Base-by-base conservation (phyloP, 2,329 filamentous ascomycete species). In the Fusarium dlaminii region DNA sequence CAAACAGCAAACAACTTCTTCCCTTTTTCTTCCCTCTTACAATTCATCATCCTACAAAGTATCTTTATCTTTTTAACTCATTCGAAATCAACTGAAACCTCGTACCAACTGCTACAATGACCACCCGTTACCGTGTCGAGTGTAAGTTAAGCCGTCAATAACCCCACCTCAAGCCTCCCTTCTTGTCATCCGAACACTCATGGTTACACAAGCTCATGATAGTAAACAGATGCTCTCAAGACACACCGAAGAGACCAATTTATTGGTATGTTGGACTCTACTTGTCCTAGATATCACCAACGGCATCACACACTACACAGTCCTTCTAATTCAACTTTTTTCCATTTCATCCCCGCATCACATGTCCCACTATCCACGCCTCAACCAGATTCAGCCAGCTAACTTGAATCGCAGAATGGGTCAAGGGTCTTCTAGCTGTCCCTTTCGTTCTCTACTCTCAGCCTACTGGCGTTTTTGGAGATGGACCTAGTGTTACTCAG, bases 361-460 rank as follows among this genome's bases (percentile, higher is more conserved):
- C 51, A 48, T 36, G 57, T 48, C 49, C n/a, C 46, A 52, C 60
- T 63, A 43, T 42, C 17, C n/a, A 58, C 39, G 29, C 39, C 24
- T 42, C 43, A 36, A 42, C 57, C 63, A 60, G 36, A 48, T 29
- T 30, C 30, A 54, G 37, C 24, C 29, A 34, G 20, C 70, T 74
- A 36, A 74, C 49, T 37, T 27, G 18, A n/a, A 51, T 24, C n/a
- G 70, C 78, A 91, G 94, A 98, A 92, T 98, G 96, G 96, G 94
- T 98, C 87, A 98, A 99, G 84, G 94, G 93, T 43, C 89, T 98
- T 8, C 87, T 98, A 18, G 96, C 96, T 3, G 96, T 98, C 2
- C 96, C 96, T 0, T 99, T 99, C 81, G 96, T 99, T 43, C 90
- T 99, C 61, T 95, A 98, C 82, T 98, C 96, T 3, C 95, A 98